Conservation (phyloP, 2,329 filamentous ascomycete genomes). For the Fusarium algeriense region DNA sequence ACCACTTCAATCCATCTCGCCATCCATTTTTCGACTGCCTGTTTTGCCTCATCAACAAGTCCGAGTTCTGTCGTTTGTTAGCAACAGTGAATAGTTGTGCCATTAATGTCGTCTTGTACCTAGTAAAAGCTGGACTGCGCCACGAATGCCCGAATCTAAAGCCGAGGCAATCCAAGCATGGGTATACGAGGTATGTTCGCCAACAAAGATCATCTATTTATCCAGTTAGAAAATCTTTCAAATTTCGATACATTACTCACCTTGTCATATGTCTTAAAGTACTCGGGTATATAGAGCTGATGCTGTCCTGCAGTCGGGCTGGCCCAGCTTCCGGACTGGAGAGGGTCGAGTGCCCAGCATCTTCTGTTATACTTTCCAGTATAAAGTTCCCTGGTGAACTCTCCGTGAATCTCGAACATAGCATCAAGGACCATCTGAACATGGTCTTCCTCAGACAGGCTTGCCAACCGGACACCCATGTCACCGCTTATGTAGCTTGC, state of each 20-base stretch:
- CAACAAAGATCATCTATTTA: constrained; percentile 18
- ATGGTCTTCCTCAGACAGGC: constrained; percentile 4
- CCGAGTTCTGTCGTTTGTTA: neutral
- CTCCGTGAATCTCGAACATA: constrained; percentile 8
- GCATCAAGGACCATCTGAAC: constrained; percentile 14
- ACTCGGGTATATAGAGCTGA: constrained; percentile 12
- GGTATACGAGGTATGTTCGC: constrained; percentile 15
- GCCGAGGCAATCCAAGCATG: constrained; percentile 23
- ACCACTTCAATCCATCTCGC: constrained; percentile 29
- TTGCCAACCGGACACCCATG: constrained; percentile 10
- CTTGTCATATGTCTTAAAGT: constrained; percentile 23
- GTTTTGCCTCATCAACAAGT: constrained; percentile 17
- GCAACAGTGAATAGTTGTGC: rapidly evolving
- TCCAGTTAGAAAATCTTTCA: rapidly evolving
- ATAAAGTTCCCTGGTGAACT: neutral
- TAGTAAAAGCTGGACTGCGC: constrained; percentile 1
- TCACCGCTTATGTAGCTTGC: constrained; percentile 18
- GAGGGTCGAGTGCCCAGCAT: constrained; percentile 19
- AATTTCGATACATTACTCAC: rapidly evolving
- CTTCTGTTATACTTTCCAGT: constrained; percentile 21
- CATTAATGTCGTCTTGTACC: rapidly evolving
- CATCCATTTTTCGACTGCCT: constrained; percentile 17
- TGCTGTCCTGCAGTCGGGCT: constrained; percentile 19
- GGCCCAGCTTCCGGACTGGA: constrained; percentile 18
- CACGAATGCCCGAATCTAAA: constrained; percentile 12